These are phyloP conservation scores for Carex cristatella DNA, from an alignment of 176 grass and related monocot species.

Conservation along the genomic window DNA sequence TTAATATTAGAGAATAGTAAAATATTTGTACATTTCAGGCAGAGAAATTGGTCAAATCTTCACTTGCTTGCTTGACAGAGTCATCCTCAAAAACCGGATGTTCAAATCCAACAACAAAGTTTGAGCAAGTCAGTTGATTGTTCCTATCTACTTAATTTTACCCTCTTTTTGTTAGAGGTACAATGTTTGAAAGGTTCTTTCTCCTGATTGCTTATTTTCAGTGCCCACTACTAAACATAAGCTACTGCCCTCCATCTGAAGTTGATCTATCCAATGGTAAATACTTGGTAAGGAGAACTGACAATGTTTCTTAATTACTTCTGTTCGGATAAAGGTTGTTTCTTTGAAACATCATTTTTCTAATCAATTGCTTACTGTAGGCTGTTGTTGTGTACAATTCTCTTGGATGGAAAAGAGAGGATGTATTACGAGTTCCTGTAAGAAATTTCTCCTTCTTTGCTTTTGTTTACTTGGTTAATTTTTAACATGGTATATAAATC, in stretches of 20 bases:
- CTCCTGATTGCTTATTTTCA: conserved; percentile 34
- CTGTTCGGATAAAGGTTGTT: neutral
- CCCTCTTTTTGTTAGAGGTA: neutral
- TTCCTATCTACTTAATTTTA: neutral
- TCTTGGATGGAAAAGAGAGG: conserved; percentile 87
- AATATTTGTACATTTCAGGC: conserved; percentile 40
- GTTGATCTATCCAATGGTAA: conserved; percentile 59
- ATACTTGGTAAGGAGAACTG: conserved; percentile 56
- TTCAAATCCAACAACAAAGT: conserved; percentile 43
- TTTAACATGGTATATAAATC: neutral
- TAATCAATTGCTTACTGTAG: conserved; percentile 30
- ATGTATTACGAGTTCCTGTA: conserved; percentile 85
- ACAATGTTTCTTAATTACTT: neutral
- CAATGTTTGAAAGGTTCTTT: conserved; percentile 19
- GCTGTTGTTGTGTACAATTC: conserved; percentile 86
- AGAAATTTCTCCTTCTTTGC: conserved; percentile 20
- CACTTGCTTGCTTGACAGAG: conserved; percentile 80
- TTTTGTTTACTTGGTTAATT: conserved; percentile 9
- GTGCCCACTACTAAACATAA: conserved; percentile 89
- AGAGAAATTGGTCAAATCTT: conserved; percentile 64
- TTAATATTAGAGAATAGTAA: neutral
- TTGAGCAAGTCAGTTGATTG: conserved; percentile 56
- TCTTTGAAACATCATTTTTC: conserved; percentile 9
- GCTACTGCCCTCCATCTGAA: conserved; percentile 73
- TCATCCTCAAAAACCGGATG: conserved; percentile 41